phyloP scores from a whole-genome alignment of 2,329 filamentous ascomycete genomes.

The Ilyonectria robusta region DNA sequence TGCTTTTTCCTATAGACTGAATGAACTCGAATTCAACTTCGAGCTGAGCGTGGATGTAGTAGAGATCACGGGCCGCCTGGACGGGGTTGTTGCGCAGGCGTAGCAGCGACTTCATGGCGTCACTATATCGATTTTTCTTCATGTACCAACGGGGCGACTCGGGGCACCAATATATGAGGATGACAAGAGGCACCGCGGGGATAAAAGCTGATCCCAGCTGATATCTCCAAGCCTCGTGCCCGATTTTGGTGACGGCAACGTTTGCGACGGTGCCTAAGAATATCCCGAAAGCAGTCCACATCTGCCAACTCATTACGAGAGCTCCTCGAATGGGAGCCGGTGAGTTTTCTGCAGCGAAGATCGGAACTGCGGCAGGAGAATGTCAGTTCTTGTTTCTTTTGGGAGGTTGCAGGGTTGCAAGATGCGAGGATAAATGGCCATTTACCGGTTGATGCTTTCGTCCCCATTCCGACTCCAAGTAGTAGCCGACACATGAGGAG shows the following conservation, averaged over 20 bases:
- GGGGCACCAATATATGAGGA: slow-evolving; percentile 76
- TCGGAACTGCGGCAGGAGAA: slow-evolving; percentile 68
- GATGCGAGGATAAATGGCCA: slow-evolving; percentile 1
- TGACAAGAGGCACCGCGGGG: slow-evolving; percentile 67
- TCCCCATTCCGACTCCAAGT: slow-evolving; percentile 83
- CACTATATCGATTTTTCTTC: slow-evolving; percentile 73
- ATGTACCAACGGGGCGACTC: slow-evolving; percentile 77
- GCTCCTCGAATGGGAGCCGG: slow-evolving; percentile 80
- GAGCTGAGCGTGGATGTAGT: slow-evolving; percentile 76
- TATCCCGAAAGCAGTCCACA: slow-evolving; percentile 76
- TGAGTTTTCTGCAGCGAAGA: slow-evolving; percentile 82
- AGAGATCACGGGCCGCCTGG: slow-evolving; percentile 73
- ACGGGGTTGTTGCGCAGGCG: slow-evolving; percentile 68
- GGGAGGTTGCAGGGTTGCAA: not conserved
- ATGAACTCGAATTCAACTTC: slow-evolving; percentile 69
- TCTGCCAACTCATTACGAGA: slow-evolving; percentile 86
- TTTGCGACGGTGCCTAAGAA: slow-evolving; percentile 74
- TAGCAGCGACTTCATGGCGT: slow-evolving; percentile 71
- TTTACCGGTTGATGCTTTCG: slow-evolving; percentile 74
- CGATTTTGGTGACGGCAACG: slow-evolving; percentile 60
- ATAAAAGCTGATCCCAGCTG: slow-evolving; percentile 77
- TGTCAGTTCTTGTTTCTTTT: slow-evolving; percentile 27
- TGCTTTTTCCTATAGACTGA: slow-evolving; percentile 63
- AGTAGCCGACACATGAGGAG: slow-evolving; percentile 80
- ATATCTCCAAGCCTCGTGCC: slow-evolving; percentile 68